These are phyloP conservation scores for Solanum megistacrolobum DNA, from an alignment of 257 asterid genomes.

Conservation along the genomic window DNA sequence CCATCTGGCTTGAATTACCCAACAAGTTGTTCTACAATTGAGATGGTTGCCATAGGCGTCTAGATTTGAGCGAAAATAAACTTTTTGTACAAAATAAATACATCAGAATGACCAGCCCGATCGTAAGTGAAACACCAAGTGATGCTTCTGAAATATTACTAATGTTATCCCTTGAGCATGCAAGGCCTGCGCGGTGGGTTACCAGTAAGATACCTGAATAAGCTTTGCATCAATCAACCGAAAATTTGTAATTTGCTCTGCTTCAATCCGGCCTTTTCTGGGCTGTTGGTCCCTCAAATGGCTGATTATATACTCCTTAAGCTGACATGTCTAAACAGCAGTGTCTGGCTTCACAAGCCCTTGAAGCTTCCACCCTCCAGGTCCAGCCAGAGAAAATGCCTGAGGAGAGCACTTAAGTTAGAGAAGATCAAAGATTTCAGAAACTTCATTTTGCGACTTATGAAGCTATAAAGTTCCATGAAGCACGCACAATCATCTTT, in stretches of 20 bases:
- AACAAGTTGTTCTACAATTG: neutral
- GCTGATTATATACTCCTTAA: neutral
- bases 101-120: neutral
- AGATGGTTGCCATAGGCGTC: neutral
- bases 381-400: conserved; percentile 85
- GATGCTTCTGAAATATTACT: neutral
- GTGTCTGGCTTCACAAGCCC: conserved; percentile 66
- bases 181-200: neutral
- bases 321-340: conserved; percentile 5
- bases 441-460: neutral
- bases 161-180: neutral
- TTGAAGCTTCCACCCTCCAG: conserved; percentile 90
- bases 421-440: conserved; percentile 12
- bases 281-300: neutral
- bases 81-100: neutral
- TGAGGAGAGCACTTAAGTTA: conserved; percentile 6
- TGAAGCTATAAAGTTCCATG: neutral
- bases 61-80: neutral
- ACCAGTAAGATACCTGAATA: neutral
- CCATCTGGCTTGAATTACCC: neutral
- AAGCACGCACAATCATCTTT: neutral
- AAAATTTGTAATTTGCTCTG: neutral
- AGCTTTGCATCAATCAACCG: neutral
- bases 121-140: neutral
- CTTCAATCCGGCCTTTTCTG: neutral